phyloP scores from a whole-genome alignment of 306 rosid genomes.

The Casuarina equisetifolia region DNA sequence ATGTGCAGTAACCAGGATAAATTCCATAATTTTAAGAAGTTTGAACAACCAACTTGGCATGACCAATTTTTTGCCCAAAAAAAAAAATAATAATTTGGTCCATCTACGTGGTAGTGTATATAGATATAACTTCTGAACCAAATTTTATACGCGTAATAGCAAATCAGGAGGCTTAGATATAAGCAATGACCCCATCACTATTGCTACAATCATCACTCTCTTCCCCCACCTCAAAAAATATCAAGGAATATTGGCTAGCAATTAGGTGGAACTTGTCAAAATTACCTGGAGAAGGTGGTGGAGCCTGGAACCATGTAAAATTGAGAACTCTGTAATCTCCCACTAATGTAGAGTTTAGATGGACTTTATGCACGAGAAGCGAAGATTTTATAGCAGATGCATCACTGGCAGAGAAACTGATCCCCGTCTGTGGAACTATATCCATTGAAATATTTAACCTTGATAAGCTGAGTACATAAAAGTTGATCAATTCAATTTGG shows the following conservation, averaged over 20 bases:
- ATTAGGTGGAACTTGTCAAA: constrained; percentile 1
- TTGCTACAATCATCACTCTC: not conserved
- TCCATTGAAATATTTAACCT: constrained; percentile 86
- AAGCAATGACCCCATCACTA: constrained; percentile 7
- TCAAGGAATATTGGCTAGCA: not conserved
- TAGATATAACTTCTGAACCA: constrained; percentile 10
- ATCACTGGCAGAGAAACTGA: constrained; percentile 64
- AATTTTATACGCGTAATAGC: not conserved
- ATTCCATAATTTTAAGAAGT: not conserved
- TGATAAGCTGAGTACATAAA: constrained; percentile 61
- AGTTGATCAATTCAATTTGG: constrained; percentile 78
- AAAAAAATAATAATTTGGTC: not conserved
- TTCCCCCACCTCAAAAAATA: not conserved
- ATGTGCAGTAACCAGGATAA: not conserved
- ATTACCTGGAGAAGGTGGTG: constrained; percentile 74
- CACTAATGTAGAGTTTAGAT: constrained; percentile 56
- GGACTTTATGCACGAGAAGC: constrained; percentile 69
- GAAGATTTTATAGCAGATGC: constrained; percentile 72
- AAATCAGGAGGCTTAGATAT: constrained; percentile 12
- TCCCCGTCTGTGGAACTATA: constrained; percentile 70
- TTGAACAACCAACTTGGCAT: not conserved
- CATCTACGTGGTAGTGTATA: not conserved
- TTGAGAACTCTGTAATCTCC: constrained; percentile 83
- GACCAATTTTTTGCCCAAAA: not conserved
- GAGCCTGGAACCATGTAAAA: constrained; percentile 82